These are phyloP conservation scores for Helotiales sp. DNA, from an alignment of 2,329 filamentous ascomycete genomes.

Conservation along the genomic window DNA sequence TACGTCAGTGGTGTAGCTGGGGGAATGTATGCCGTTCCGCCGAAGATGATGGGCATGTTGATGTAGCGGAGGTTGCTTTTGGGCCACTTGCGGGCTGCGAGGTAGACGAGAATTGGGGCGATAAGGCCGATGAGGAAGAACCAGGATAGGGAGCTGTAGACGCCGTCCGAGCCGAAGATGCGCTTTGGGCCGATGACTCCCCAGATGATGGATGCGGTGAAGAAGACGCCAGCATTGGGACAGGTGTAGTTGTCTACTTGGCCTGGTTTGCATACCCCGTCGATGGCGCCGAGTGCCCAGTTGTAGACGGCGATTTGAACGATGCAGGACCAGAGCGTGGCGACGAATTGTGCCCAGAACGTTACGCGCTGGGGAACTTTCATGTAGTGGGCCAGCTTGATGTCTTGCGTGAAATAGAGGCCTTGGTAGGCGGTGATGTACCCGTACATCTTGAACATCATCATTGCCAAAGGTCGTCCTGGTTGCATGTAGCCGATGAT, in stretches of 20 bases:
- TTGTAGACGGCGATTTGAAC: constrained; percentile 70
- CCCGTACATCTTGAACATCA: constrained; percentile 78
- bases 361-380: constrained; percentile 67
- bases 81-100: constrained; percentile 61
- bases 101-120: constrained; percentile 65
- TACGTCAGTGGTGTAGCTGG: constrained; percentile 75
- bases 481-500: constrained; percentile 54
- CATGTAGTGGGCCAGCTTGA: constrained; percentile 60
- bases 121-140: constrained; percentile 73
- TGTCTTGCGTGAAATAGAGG: constrained; percentile 53
- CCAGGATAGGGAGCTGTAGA: constrained; percentile 69
- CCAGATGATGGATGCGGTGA: constrained; percentile 74
- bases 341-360: constrained; percentile 69
- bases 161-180: constrained; percentile 64
- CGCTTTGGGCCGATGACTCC: constrained; percentile 73
- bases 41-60: constrained; percentile 71
- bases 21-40: constrained; percentile 65
- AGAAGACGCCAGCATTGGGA: constrained; percentile 58
- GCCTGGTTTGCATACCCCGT: constrained; percentile 62
- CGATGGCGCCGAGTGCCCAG: constrained; percentile 63
- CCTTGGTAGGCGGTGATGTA: constrained; percentile 55
- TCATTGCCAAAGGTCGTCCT: constrained; percentile 73
- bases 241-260: constrained; percentile 59
- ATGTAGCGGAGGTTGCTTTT: constrained; percentile 67
- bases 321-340: constrained; percentile 69